Evolutionary conservation across 495 filamentous ascomycete species (phyloP), one percentile per base, ranked within the genome.

Genomic region (Lasiosphaeriaceae sp.): DNA sequence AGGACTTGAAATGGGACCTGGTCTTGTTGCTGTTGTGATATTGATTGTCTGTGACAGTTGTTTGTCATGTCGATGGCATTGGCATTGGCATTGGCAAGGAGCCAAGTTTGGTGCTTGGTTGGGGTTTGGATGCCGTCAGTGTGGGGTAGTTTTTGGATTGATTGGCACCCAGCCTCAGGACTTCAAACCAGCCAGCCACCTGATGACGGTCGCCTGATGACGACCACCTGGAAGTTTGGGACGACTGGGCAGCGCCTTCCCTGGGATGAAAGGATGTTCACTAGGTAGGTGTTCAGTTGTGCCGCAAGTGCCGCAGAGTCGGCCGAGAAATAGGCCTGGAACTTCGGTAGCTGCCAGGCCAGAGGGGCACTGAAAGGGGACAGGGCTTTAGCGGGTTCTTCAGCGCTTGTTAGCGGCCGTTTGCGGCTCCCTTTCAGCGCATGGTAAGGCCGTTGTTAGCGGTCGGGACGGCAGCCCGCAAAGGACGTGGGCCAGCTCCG

Each of bases 231-330:
- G n/a, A n/a, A n/a, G n/a, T n/a, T n/a, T n/a, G n/a, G 34, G 34
- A 37, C 34, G 34, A 37, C 34, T 37, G 8, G 34, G 34, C 2
- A 37, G 9, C 34, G 46, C 24, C 21, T 26, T 22, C n/a, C 11
- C 9, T n/a, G 57, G 47, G n/a, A n/a, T n/a, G n/a, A n/a, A n/a
- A n/a, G n/a, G n/a, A n/a, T n/a, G n/a, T n/a, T n/a, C n/a, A n/a
- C n/a, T n/a, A n/a, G n/a, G n/a, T n/a, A n/a, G n/a, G n/a, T n/a
- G n/a, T n/a, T n/a, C n/a, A n/a, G n/a, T n/a, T 54, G 62, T 60
- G 58, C 57, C 52, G 58, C 60, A 65, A 54, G 56, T 65, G 62
- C 52, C 52, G 62, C 62, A 59, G 55, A 59, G 48, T 43, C 52
- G 62, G 62, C 56, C 49, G 17, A 22, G 17, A 44, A 49, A 51